A percentile compares a stretch with the other conserved stretches of the same genome.
phyloP scores from a whole-genome alignment of 1,284 basidiomycete genomes.

The Fomitopsis schrenkii region DNA sequence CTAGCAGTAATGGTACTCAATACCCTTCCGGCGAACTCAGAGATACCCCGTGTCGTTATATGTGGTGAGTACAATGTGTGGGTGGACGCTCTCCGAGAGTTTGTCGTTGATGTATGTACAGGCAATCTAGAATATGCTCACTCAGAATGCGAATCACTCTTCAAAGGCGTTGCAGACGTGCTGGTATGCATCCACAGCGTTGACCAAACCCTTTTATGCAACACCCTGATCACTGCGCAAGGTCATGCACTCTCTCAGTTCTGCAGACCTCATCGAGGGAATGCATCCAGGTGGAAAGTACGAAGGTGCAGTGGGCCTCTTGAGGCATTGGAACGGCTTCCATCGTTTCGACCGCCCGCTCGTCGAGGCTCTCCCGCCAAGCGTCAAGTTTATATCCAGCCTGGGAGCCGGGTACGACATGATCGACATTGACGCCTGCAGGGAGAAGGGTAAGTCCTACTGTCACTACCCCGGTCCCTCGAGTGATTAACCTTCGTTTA shows the following conservation, averaged over 20 bases:
- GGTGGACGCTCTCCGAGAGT: not conserved
- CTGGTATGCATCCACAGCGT: slow-evolving; percentile 49
- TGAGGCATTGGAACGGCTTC: slow-evolving; percentile 69
- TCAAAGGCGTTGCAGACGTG: slow-evolving; percentile 68
- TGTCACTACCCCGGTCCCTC: not conserved
- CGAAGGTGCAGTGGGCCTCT: slow-evolving; percentile 71
- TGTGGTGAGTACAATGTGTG: not conserved
- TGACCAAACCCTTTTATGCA: too few species aligned
- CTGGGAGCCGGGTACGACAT: slow-evolving; percentile 91
- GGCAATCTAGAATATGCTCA: not conserved
- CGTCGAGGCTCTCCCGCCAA: slow-evolving; percentile 59
- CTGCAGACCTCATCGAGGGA: slow-evolving; percentile 66
- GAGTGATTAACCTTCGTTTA: not conserved
- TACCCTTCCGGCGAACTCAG: not conserved
- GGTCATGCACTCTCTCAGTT: slow-evolving; percentile 56
- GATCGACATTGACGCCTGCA: slow-evolving; percentile 76
- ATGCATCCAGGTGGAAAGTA: slow-evolving; percentile 71
- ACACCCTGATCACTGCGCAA: not conserved
- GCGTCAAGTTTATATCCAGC: slow-evolving; percentile 83
- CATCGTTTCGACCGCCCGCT: slow-evolving; percentile 82
- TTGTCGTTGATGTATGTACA: not conserved
- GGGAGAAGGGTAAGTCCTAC: slow-evolving; percentile 35
- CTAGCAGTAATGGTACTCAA: not conserved
- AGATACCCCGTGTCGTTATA: not conserved
- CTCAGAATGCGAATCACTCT: slow-evolving; percentile 56